phyloP scores from a whole-genome alignment of 2,329 filamentous ascomycete genomes.

The Cladosporium sp. region DNA sequence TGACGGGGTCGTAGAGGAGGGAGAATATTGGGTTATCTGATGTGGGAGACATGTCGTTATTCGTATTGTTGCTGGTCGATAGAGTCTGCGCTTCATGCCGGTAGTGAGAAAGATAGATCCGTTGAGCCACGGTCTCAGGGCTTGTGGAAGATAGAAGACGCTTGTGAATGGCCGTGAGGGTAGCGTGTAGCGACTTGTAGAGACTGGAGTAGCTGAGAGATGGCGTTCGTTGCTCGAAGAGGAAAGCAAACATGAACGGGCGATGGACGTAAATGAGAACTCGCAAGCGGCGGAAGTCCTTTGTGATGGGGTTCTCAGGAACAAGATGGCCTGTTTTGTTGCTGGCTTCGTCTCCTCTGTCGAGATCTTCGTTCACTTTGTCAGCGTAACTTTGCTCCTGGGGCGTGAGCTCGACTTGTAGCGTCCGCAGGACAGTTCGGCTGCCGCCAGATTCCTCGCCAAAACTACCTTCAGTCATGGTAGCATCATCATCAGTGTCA shows the following conservation, averaged over 20 bases:
- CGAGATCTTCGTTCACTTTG: slow-evolving; percentile 13
- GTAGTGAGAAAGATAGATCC: slow-evolving; percentile 34
- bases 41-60: slow-evolving; percentile 28
- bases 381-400: slow-evolving; percentile 13
- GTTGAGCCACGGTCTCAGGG: slow-evolving; percentile 37
- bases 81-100: background rate
- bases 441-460: slow-evolving; percentile 29
- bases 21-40: slow-evolving; percentile 51
- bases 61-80: background rate
- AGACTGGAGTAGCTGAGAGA: slow-evolving; percentile 44
- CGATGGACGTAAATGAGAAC: slow-evolving; percentile 68
- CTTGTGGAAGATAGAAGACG: slow-evolving; percentile 42
- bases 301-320: slow-evolving; percentile 3
- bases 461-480: slow-evolving; percentile 17
- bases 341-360: background rate
- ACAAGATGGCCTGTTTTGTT: background rate
- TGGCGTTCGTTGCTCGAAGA: slow-evolving; percentile 62
- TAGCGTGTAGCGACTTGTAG: slow-evolving; percentile 49
- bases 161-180: slow-evolving; percentile 46
- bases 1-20: slow-evolving; percentile 56
- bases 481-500: slow-evolving; percentile 43
- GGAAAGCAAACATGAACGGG: slow-evolving; percentile 73
- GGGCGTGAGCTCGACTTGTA: slow-evolving; percentile 58
- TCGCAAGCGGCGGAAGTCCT: slow-evolving; percentile 44
- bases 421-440: slow-evolving; percentile 59